Percentiles rank a stretch among this genome's conserved stretches.
Conservation (phyloP, 352 stramenopile genomes). For the Phytophthora cactorum region DNA sequence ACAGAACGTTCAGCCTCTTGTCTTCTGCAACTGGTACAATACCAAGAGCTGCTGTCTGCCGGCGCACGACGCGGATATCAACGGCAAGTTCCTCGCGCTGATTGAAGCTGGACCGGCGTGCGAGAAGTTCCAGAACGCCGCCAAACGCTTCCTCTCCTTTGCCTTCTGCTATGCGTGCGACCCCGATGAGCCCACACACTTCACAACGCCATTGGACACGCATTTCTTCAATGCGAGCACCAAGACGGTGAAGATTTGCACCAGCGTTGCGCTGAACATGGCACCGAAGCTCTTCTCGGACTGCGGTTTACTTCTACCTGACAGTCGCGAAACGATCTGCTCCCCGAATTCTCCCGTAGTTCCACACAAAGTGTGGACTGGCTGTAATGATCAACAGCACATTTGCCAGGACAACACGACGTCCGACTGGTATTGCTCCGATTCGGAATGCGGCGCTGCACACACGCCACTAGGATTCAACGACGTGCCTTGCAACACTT, state of each 20-base stretch:
- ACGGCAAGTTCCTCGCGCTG: constrained; percentile 59
- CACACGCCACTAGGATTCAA: constrained; percentile 66
- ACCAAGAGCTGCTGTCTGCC: constrained; percentile 69
- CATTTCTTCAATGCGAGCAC: constrained; percentile 58
- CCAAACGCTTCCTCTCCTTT: constrained; percentile 60
- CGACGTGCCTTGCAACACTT: constrained; percentile 60
- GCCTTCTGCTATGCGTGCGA: constrained; percentile 57
- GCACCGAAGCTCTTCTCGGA: constrained; percentile 58
- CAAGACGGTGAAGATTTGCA: constrained; percentile 74
- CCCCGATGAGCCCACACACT: constrained; percentile 44
- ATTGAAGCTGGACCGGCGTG: constrained; percentile 69
- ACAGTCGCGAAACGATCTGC: constrained; percentile 63
- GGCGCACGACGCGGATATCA: constrained; percentile 70
- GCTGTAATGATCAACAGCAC: constrained; percentile 62
- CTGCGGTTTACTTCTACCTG: constrained; percentile 65
- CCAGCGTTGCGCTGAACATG: constrained; percentile 53
- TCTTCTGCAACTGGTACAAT: constrained; percentile 83
- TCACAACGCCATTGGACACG: constrained; percentile 52
- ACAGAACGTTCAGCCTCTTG: constrained; percentile 65
- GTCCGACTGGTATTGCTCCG: constrained; percentile 64
- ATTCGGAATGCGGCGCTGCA: constrained; percentile 41
- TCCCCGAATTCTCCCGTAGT: constrained; percentile 69
- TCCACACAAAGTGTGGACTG: constrained; percentile 58
- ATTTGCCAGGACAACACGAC: constrained; percentile 51
- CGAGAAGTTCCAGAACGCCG: constrained; percentile 73